Base-by-base conservation (phyloP, 495 filamentous ascomycete genomes). In the Articulospora tetracladia region DNA sequence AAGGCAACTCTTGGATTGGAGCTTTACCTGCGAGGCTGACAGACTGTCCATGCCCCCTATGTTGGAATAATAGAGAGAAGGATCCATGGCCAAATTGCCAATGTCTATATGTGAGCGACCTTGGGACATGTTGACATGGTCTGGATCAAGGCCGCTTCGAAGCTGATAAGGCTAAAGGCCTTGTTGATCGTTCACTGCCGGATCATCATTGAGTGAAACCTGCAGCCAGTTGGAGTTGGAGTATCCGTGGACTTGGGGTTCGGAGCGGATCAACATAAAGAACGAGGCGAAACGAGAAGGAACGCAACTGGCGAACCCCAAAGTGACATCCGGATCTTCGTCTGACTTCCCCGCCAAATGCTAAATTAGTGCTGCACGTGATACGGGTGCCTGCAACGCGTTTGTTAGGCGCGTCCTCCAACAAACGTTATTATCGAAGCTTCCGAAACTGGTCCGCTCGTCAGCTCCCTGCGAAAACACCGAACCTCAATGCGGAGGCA, bases 1-100 rank as follows among this genome's bases (percentile, higher is more conserved):
- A 26, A 22, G 22, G 17, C 11, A 17, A 44, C 3, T 15, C 17
- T 44, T 44, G 7, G 17, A 53, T 53, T 19, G 25, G 17, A 26
- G 50, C 25, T 30, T 19, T 64, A 64, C 61, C 64, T 65, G 64
- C 46, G 63, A 59, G 47, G 41, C 49, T 48, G 62, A 62, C 36
- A 68, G 56, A 20, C 22, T 57, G 57, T 41, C 19, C 17, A 48
- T 66, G 39, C 55, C 59, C 26, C 48, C 54, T 30, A 32, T 15
- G 22, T 41, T 36, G 44, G 48, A 11, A 52, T 61, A 63, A 53
- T 55, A 68, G 36, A 64, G 64, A 19, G 58, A 39, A 20, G 59
- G 54, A 57, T 64, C 65, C 60, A 66, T 62, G 8, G 23, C 53
- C 47, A 63, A 32, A 54, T 46, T 53, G 26, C 60, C 57, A 27